Conservation (phyloP, 2,329 filamentous ascomycete genomes). For the Aspergillus unguis region DNA sequence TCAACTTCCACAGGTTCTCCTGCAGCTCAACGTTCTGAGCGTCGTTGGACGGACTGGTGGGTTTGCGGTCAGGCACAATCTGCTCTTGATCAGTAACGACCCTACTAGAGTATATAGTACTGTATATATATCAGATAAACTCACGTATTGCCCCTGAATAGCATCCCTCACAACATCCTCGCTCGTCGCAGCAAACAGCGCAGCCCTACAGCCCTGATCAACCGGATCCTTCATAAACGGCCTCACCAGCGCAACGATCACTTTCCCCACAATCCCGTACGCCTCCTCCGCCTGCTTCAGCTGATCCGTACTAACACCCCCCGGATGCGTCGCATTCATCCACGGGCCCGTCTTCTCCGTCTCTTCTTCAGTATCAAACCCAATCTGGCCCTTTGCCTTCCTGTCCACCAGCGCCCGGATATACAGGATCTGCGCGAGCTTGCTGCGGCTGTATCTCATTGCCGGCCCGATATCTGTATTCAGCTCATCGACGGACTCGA, state of each 20-base stretch:
- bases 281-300: constrained; percentile 2
- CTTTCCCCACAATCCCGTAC: not conserved
- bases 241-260: not conserved
- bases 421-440: not conserved
- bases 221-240: constrained; percentile 1
- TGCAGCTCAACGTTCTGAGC: not conserved
- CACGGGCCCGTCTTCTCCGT: not conserved
- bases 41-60: not conserved
- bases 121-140: not conserved
- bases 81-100: not conserved
- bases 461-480: not conserved
- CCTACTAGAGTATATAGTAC: not conserved
- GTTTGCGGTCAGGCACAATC: constrained; percentile 1
- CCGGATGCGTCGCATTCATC: not conserved
- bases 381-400: not conserved
- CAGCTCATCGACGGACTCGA: not conserved
- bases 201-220: not conserved
- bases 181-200: not conserved
- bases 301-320: not conserved
- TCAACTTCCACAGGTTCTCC: constrained; percentile 3
- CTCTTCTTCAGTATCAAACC: not conserved
- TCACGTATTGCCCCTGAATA: not conserved
- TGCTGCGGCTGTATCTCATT: not conserved
- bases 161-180: not conserved
- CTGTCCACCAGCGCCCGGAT: not conserved